Conservation (phyloP, 176 grass and related monocot species). For the Melocanna baccifera region DNA sequence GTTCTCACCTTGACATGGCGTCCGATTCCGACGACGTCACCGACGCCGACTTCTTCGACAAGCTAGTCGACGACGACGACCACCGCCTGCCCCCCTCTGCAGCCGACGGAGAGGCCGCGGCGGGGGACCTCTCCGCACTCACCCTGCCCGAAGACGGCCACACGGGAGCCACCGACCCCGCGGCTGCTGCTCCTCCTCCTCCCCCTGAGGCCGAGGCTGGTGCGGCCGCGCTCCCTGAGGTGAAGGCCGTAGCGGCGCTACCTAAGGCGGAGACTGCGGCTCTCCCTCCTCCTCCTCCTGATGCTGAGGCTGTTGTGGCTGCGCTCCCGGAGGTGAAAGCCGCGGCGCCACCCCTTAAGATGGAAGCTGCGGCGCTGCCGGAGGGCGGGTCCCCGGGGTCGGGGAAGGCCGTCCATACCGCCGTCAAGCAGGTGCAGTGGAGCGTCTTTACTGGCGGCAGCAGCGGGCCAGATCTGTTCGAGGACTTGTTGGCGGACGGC, state of each 20-base stretch:
- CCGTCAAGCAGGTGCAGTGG: slow-evolving; percentile 89
- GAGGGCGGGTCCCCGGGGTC: slow-evolving; percentile 34
- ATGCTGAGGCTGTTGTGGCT: neutral
- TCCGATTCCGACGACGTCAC: slow-evolving; percentile 58
- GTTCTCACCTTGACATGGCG: neutral
- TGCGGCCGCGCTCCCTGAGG: no score
- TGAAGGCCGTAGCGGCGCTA: neutral
- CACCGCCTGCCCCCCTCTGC: neutral
- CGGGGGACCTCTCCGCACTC: slow-evolving; percentile 32
- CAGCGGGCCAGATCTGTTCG: slow-evolving; percentile 25
- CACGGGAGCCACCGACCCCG: neutral
- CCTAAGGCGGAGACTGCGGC: neutral
- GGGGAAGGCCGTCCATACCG: slow-evolving; percentile 25
- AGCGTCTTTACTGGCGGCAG: slow-evolving; percentile 48
- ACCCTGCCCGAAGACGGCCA: slow-evolving; percentile 13
- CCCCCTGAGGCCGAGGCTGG: neutral
- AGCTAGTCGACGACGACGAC: slow-evolving; percentile 70
- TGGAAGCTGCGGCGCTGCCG: neutral
- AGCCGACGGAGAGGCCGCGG: slow-evolving; percentile 29
- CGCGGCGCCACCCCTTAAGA: neutral
- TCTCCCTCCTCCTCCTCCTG: neutral
- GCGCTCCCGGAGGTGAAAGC: neutral
- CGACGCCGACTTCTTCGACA: slow-evolving; percentile 93
- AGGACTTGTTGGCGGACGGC: slow-evolving; percentile 17
- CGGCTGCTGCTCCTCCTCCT: neutral